Evolutionary conservation across 2,329 filamentous ascomycete species (phyloP).

Genomic region (Rhynchosporium secalis): DNA sequence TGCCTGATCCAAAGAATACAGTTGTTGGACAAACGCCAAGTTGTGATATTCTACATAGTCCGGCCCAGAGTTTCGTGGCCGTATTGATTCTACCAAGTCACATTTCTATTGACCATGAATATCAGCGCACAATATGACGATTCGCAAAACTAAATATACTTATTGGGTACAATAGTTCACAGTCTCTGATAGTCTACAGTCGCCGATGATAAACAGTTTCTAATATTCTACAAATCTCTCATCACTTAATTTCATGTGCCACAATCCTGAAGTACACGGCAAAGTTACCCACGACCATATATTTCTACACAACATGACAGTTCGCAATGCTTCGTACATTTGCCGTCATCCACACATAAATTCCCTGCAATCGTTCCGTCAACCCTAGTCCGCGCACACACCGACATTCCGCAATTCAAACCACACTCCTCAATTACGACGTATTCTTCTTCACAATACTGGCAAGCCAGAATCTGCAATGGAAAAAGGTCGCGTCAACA

Average conservation of each 20-base stretch:
- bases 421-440: not conserved
- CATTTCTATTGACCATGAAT: too few species aligned
- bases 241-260: too few species aligned
- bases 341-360: not conserved
- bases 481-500: constrained; percentile 63
- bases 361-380: not conserved
- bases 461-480: constrained; percentile 54
- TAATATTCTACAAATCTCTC: not conserved
- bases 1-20: too few species aligned
- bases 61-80: not conserved
- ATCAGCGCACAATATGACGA: not conserved
- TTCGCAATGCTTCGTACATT: too few species aligned
- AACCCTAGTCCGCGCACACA: not conserved
- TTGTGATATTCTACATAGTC: too few species aligned
- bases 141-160: not conserved
- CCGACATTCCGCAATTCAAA: not conserved
- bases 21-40: too few species aligned
- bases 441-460: constrained; percentile 57
- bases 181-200: not conserved
- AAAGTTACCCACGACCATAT: too few species aligned
- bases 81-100: too few species aligned
- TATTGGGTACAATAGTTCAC: not conserved
- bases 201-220: not conserved
- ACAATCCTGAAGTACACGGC: too few species aligned
- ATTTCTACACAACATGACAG: too few species aligned